Evolutionary conservation across 2,329 filamentous ascomycete species (phyloP), one percentile per base, ranked within the genome.

Genomic region (Colletotrichum sp.): DNA sequence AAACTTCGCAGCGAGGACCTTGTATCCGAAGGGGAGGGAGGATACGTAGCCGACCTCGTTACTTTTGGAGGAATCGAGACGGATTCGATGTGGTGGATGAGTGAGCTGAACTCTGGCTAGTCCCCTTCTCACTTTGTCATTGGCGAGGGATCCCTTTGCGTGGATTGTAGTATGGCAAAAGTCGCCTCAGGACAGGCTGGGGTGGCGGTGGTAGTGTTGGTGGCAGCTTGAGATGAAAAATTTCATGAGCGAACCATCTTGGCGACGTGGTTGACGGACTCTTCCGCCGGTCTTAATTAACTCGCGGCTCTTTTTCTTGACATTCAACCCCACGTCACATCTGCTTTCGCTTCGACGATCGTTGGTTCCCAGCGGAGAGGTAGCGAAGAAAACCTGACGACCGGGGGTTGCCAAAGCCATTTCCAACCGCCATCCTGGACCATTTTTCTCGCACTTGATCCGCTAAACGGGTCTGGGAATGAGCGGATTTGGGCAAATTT

Each of bases 311-410:
- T n/a, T 12, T 12, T 57, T 15, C 21, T 24, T 39, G 16, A 24
- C 65, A 55, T 16, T 57, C 44, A 21, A 18, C 49, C 28, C 70
- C 63, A 72, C 70, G 64, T 64, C 28, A 79, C 57, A 68, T 82
- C 78, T n/a, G 39, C 72, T 16, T 80, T 78, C 63, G 77, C 78
- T 69, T 81, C 79, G 67, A 75, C 71, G 63, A 52, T 39, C 44
- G 26, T 21, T 68, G 30, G 65, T 59, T 64, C 30, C 49, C 49
- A 32, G 34, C 28, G n/a, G 10, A 57, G 12, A 57, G 65, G 65
- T 68, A 55, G 21, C 60, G 32, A 68, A 44, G 60, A 64, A 21
- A 21, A 49, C n/a, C 60, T 21, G 64, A 32, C 10, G 39, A 2
- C 16, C 39, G 39, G 57, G 26, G 26, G 0, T 62, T 18, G 5